Evolutionary conservation across 208 protist species (phyloP).

Genomic region (Leishmania amazonensis): DNA sequence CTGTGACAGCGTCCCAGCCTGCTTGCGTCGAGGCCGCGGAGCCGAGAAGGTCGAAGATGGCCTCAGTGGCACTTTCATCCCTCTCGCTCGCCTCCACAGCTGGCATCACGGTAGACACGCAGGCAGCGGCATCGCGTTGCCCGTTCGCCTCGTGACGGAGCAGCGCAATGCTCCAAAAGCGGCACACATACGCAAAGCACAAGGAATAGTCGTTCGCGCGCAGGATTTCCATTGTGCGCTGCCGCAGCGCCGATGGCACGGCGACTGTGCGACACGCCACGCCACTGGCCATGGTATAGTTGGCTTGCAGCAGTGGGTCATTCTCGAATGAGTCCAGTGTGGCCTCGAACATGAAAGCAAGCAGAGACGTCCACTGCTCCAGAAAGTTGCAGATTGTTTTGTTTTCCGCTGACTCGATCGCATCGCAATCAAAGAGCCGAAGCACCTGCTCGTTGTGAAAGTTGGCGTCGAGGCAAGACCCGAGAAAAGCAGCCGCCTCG

Average conservation of each 20-base stretch:
- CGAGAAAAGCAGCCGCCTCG: conserved; percentile 16
- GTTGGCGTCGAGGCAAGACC: conserved; percentile 35
- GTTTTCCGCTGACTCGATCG: conserved; percentile 47
- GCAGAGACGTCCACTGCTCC: conserved; percentile 38
- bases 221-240: conserved; percentile 38
- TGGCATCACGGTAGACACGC: conserved; percentile 36
- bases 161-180: conserved; percentile 61
- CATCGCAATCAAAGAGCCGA: conserved; percentile 76
- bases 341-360: conserved; percentile 44
- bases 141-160: conserved; percentile 56
- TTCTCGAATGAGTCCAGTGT: conserved; percentile 56
- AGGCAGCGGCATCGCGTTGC: conserved; percentile 37
- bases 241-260: conserved; percentile 32
- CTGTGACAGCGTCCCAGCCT: conserved; percentile 44
- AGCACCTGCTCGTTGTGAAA: conserved; percentile 59
- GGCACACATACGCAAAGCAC: conserved; percentile 62
- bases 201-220: conserved; percentile 32
- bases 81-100: conserved; percentile 8
- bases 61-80: conserved; percentile 35
- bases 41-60: conserved; percentile 56
- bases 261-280: conserved; percentile 48
- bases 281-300: conserved; percentile 71
- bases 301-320: conserved; percentile 78
- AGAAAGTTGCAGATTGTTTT: conserved; percentile 44
- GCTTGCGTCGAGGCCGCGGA: conserved; percentile 45